Conservation (phyloP, 768 basidiomycete genomes). For the Candolleomyces aberdarensis region DNA sequence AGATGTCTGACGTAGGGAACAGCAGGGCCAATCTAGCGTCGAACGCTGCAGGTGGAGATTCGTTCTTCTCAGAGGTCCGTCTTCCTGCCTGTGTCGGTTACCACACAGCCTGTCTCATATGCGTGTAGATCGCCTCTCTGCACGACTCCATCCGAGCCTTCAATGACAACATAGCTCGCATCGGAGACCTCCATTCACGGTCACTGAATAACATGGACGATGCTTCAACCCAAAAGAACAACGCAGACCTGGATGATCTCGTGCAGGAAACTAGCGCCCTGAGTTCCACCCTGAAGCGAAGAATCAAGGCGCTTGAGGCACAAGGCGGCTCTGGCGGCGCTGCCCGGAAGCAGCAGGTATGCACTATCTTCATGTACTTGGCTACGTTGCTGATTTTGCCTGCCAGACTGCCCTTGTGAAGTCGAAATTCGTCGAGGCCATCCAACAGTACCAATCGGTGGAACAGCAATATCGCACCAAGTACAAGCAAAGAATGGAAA, state of each 20-base stretch:
- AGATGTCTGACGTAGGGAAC: conserved; percentile 69
- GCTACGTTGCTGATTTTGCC: conserved; percentile 3
- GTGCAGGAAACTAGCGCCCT: conserved; percentile 70
- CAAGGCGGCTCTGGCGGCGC: conserved; percentile 64
- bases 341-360: conserved; percentile 75
- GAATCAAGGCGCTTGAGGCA: conserved; percentile 69
- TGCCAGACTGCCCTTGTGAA: conserved; percentile 59
- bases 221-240: conserved; percentile 54
- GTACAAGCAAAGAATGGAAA: conserved; percentile 79
- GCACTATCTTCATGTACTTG: conserved; percentile 6
- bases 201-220: conserved; percentile 79
- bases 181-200: conserved; percentile 71
- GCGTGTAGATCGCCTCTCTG: conserved; percentile 62
- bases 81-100: neutral
- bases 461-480: conserved; percentile 77
- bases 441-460: conserved; percentile 81
- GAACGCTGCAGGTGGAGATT: conserved; percentile 38
- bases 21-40: conserved; percentile 48
- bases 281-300: conserved; percentile 64
- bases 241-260: conserved; percentile 62
- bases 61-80: conserved; percentile 73
- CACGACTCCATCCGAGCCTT: conserved; percentile 69
- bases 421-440: conserved; percentile 79
- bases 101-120: neutral
- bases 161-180: conserved; percentile 64